These are phyloP conservation scores for Podaxis carcinomalis DNA, from an alignment of 768 basidiomycete genomes.

Conservation along the genomic window DNA sequence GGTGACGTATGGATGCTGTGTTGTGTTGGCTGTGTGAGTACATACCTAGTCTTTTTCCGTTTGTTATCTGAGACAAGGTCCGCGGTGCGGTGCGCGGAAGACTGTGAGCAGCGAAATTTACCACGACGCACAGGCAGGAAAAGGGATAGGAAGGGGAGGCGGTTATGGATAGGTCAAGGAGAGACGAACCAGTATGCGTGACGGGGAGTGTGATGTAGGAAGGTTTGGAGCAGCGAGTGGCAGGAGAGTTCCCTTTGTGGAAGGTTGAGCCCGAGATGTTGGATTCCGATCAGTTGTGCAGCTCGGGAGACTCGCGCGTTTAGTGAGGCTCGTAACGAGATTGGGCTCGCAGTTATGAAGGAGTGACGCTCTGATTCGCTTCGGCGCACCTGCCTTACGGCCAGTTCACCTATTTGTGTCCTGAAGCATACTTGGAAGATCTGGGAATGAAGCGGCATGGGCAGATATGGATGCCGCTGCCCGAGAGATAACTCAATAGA, in stretches of 20 bases:
- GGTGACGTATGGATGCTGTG: not conserved
- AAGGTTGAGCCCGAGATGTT: not conserved
- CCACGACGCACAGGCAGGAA: not conserved
- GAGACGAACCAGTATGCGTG: conserved; percentile 3
- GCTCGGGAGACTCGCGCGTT: conserved; percentile 4
- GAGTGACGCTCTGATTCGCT: conserved; percentile 9
- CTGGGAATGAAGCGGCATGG: conserved; percentile 9
- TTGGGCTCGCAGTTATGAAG: conserved; percentile 2
- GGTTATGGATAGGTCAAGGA: not conserved
- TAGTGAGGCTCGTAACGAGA: conserved; percentile 7
- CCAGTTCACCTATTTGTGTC: conserved; percentile 6
- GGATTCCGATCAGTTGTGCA: not conserved
- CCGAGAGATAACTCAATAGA: conserved; percentile 6
- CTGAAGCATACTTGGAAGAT: not conserved
- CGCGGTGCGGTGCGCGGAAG: not conserved
- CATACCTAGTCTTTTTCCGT: not conserved
- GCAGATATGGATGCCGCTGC: conserved; percentile 10
- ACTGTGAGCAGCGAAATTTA: not conserved
- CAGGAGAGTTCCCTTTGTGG: not conserved
- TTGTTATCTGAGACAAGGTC: not conserved
- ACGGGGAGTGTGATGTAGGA: not conserved
- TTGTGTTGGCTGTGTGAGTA: not conserved
- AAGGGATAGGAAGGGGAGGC: not conserved
- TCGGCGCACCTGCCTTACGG: conserved; percentile 7
- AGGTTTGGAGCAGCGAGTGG: not conserved